Percentiles rank a stretch among this genome's conserved stretches.
Evolutionary conservation across 2,329 filamentous ascomycete species (phyloP).

Genomic region (Ascochyta lentis): DNA sequence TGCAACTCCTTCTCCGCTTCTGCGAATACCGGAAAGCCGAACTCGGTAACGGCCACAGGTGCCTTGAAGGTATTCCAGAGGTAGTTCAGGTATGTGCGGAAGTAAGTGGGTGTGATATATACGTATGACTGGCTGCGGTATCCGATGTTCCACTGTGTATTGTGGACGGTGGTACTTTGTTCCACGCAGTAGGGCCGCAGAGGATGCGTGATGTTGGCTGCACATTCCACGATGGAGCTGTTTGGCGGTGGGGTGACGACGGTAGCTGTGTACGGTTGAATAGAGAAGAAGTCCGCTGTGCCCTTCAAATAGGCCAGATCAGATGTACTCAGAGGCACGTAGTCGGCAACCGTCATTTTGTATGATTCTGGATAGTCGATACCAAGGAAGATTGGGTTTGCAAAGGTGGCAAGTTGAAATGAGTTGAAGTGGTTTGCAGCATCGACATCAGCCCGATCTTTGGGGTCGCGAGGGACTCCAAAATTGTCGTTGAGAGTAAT

Average conservation of each 20-base stretch:
- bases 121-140: slow-evolving; percentile 63
- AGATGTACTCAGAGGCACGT: slow-evolving; percentile 56
- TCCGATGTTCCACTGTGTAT: slow-evolving; percentile 65
- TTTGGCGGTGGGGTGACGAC: slow-evolving; percentile 58
- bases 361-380: slow-evolving; percentile 58
- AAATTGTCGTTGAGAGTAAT: slow-evolving; percentile 57
- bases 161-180: slow-evolving; percentile 52
- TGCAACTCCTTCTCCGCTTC: slow-evolving; percentile 54
- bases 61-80: slow-evolving; percentile 65
- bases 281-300: slow-evolving; percentile 63
- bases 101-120: slow-evolving; percentile 65
- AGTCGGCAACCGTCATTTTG: slow-evolving; percentile 43
- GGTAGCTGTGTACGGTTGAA: slow-evolving; percentile 65
- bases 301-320: slow-evolving; percentile 52
- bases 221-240: slow-evolving; percentile 57
- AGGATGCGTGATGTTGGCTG: slow-evolving; percentile 53
- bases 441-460: slow-evolving; percentile 53
- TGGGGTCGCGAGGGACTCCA: slow-evolving; percentile 44
- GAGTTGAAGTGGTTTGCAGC: slow-evolving; percentile 55
- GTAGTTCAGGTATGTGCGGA: slow-evolving; percentile 64
- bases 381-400: slow-evolving; percentile 62
- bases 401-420: slow-evolving; percentile 55
- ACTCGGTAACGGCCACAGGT: slow-evolving; percentile 61
- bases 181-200: slow-evolving; percentile 62
- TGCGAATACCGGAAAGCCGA: slow-evolving; percentile 63